phyloP scores from a whole-genome alignment of 2,329 filamentous ascomycete genomes.

The Talaromyces sp. region DNA sequence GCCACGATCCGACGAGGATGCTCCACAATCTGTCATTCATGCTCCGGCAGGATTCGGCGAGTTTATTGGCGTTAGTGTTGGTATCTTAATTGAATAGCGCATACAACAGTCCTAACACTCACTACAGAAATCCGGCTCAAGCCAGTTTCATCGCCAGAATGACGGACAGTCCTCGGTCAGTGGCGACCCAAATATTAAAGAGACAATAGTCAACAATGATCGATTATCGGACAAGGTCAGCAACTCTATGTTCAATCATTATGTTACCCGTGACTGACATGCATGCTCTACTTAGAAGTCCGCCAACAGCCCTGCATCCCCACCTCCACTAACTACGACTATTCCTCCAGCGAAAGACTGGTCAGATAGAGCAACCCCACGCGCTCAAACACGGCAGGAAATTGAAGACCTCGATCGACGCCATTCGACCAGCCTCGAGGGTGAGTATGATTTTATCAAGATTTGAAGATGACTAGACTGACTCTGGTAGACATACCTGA shows the following conservation, averaged over 20 bases:
- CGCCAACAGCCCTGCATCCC: constrained; percentile 50
- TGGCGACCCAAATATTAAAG: constrained; percentile 13
- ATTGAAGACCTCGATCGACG: constrained; percentile 55
- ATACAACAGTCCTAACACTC: not conserved
- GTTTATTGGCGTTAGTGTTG: constrained; percentile 58
- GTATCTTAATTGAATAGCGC: not conserved
- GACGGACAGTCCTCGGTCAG: constrained; percentile 1
- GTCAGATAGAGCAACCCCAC: constrained; percentile 68
- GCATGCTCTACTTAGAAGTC: constrained; percentile 24
- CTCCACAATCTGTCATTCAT: constrained; percentile 83
- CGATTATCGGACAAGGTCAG: constrained; percentile 11
- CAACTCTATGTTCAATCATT: not conserved
- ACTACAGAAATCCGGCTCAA: constrained; percentile 10
- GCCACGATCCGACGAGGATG: constrained; percentile 56
- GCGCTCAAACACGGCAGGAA: constrained; percentile 77
- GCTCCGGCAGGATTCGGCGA: constrained; percentile 76
- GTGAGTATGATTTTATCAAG: constrained; percentile 42
- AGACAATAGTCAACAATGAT: constrained; percentile 9
- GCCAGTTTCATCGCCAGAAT: constrained; percentile 8
- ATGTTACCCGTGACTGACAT: not conserved
- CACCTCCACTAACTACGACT: constrained; percentile 71
- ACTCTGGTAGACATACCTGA: constrained; percentile 32
- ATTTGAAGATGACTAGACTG: not conserved
- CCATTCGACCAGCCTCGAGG: constrained; percentile 72
- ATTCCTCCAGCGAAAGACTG: constrained; percentile 64